phyloP scores from a whole-genome alignment of 1,284 basidiomycete species.

The Apiotrichum gamsii region DNA sequence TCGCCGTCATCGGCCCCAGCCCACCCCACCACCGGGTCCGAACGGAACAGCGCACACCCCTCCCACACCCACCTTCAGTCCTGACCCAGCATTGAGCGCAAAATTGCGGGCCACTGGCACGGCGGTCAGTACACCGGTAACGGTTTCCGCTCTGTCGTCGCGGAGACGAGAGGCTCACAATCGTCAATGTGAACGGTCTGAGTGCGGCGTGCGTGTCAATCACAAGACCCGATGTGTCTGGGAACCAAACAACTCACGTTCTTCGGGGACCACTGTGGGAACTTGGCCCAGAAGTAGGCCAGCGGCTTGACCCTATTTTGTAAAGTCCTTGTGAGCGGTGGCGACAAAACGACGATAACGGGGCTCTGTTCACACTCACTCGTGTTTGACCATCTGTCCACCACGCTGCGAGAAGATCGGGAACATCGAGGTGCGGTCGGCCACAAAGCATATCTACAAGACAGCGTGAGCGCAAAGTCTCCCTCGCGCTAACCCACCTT shows the following conservation, averaged over 20 bases:
- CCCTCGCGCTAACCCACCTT: too few species aligned
- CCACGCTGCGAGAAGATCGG: conserved; percentile 64
- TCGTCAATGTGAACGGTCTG: conserved; percentile 80
- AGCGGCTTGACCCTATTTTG: conserved; percentile 71
- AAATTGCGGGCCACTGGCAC: conserved; percentile 82
- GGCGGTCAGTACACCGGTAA: too few species aligned
- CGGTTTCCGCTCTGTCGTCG: too few species aligned
- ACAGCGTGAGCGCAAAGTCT: too few species aligned
- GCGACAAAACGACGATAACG: too few species aligned
- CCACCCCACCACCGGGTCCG: too few species aligned
- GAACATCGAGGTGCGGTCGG: conserved; percentile 85
- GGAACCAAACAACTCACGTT: conserved; percentile 15
- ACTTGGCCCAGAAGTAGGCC: conserved; percentile 79
- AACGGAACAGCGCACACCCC: too few species aligned
- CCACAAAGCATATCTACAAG: conserved; percentile 53
- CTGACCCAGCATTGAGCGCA: conserved; percentile 75
- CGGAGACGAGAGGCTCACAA: too few species aligned
- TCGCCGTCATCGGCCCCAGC: too few species aligned
- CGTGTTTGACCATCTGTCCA: conserved; percentile 69
- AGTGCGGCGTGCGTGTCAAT: neutral
- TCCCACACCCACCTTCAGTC: conserved; percentile 55
- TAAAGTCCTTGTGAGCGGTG: too few species aligned
- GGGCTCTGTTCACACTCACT: conserved; percentile 29
- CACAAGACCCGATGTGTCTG: too few species aligned
- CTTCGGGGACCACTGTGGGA: conserved; percentile 61